Conservation (phyloP, 768 basidiomycete species). For the Hypholoma sublateritium region DNA sequence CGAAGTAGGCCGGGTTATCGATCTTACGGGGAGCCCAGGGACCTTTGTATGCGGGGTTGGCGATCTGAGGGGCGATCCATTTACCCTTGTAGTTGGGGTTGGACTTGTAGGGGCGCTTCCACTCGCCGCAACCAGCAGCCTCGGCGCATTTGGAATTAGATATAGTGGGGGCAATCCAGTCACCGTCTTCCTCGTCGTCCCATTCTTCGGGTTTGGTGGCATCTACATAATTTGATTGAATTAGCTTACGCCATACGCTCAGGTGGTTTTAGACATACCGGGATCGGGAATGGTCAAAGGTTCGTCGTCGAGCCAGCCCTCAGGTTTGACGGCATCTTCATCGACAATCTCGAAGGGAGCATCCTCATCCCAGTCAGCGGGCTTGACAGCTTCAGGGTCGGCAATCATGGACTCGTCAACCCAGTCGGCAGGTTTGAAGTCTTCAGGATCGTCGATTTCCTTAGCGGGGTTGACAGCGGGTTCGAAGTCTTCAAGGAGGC, state of each 20-base stretch:
- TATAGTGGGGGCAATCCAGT: slow-evolving; percentile 92
- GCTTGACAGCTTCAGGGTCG: slow-evolving; percentile 87
- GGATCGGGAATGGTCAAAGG: slow-evolving; percentile 82
- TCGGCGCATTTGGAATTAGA: slow-evolving; percentile 89
- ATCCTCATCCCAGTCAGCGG: slow-evolving; percentile 97
- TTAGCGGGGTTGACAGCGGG: slow-evolving; percentile 90
- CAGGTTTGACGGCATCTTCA: slow-evolving; percentile 85
- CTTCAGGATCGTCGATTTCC: slow-evolving; percentile 92
- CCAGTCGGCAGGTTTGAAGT: slow-evolving; percentile 91
- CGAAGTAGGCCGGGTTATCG: slow-evolving; percentile 86
- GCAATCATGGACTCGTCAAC: slow-evolving; percentile 86
- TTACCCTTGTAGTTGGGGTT: slow-evolving; percentile 98
- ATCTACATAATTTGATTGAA: slow-evolving; percentile 37
- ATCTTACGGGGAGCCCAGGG: slow-evolving; percentile 92
- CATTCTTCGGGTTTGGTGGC: slow-evolving; percentile 98
- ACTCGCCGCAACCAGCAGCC: slow-evolving; percentile 93
- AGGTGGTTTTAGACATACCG: slow-evolving; percentile 44
- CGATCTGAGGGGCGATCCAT: slow-evolving; percentile 92
- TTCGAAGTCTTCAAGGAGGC: slow-evolving; percentile 89
- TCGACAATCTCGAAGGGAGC: slow-evolving; percentile 92
- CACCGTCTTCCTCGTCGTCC: slow-evolving; percentile 99
- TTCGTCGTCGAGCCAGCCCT: slow-evolving; percentile 95
- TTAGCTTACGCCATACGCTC: too few species aligned
- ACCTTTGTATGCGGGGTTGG: slow-evolving; percentile 98
- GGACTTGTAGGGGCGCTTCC: slow-evolving; percentile 85